A percentile compares a stretch with the other conserved stretches of the same genome.
Evolutionary conservation across 352 stramenopile genomes (phyloP).

Genomic region (Phytophthora foliorum): DNA sequence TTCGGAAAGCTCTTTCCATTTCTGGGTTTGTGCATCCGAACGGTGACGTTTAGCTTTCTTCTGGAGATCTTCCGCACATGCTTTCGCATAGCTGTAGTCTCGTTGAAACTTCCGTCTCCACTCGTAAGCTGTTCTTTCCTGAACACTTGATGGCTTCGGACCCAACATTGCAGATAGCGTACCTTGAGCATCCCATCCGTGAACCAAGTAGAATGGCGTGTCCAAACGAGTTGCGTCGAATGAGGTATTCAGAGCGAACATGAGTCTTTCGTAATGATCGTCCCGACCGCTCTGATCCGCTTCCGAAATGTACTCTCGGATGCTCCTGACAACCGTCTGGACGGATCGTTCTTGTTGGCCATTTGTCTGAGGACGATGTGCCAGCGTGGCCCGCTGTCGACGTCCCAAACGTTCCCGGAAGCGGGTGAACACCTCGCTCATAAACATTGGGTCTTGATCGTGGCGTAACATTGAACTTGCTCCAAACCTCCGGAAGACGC

Average conservation of each 20-base stretch:
- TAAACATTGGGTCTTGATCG: background rate
- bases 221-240: background rate
- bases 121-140: background rate
- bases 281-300: no score
- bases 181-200: background rate
- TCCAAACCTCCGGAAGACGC: background rate
- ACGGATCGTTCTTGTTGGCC: background rate
- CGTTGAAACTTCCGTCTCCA: background rate
- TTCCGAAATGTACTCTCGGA: background rate
- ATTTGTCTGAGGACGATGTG: constrained; percentile 1
- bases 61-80: no score
- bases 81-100: no score
- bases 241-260: background rate
- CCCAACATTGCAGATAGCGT: background rate
- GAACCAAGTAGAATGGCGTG: background rate
- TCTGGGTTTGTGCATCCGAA: no score
- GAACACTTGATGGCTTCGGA: background rate
- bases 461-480: background rate
- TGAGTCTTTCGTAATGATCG: background rate
- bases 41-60: no score
- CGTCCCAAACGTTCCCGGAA: background rate
- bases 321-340: background rate
- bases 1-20: no score
- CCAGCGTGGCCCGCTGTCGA: background rate
- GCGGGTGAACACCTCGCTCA: no score